A percentile compares a stretch with the other conserved stretches of the same genome.
Evolutionary conservation across 2,329 filamentous ascomycete genomes (phyloP).

Genomic region (Trichoderma sp.): DNA sequence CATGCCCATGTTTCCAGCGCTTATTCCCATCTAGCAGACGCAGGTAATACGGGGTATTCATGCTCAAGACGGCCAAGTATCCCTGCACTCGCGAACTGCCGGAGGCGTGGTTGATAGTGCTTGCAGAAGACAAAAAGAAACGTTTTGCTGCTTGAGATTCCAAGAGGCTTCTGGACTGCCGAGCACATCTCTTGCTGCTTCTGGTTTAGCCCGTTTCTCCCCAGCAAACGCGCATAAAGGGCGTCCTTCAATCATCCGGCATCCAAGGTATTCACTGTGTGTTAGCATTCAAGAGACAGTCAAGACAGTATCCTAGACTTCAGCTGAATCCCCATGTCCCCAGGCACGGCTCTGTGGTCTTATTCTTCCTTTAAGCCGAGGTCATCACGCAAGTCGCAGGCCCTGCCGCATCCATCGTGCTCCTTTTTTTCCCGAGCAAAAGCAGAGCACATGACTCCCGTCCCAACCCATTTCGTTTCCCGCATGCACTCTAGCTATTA

Average conservation of each 20-base stretch:
- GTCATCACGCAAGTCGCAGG: neutral
- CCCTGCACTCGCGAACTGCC: neutral
- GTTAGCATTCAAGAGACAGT: too few relatives aligned
- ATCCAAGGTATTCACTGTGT: neutral
- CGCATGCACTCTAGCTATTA: neutral
- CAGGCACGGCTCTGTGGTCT: neutral
- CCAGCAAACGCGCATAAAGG: slow-evolving; percentile 1
- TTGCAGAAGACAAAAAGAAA: neutral
- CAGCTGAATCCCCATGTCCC: neutral
- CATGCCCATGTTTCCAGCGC: neutral
- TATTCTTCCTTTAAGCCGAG: neutral
- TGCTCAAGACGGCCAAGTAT: neutral
- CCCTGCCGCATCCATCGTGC: neutral
- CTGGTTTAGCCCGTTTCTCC: neutral
- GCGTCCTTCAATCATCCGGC: slow-evolving; percentile 1
- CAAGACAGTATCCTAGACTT: neutral
- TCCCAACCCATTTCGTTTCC: slow-evolving; percentile 12
- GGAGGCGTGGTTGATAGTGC: neutral
- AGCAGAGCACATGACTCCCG: slow-evolving; percentile 14
- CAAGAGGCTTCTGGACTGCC: neutral
- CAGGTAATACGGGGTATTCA: neutral
- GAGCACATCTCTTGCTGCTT: neutral
- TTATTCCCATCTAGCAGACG: neutral
- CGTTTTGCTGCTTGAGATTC: neutral
- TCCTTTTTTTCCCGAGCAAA: neutral